These are phyloP conservation scores for Guillardia theta DNA, from an alignment of 78 protist genomes.

Conservation along the genomic window DNA sequence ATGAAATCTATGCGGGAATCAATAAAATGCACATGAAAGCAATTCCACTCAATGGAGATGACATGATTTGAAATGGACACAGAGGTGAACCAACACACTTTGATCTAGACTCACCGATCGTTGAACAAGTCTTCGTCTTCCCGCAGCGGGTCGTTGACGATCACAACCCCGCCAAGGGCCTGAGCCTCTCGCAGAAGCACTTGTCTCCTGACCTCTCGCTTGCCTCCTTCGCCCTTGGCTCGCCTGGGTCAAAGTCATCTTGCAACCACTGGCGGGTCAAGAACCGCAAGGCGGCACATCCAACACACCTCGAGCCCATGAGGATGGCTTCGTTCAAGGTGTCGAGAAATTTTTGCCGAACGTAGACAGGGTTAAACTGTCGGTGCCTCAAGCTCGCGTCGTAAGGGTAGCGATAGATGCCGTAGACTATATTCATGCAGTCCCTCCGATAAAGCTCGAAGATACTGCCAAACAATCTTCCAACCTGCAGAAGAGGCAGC, in stretches of 20 bases:
- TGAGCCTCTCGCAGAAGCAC: background rate
- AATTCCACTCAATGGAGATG: too few species aligned
- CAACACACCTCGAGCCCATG: background rate
- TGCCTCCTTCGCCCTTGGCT: too few species aligned
- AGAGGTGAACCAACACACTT: too few species aligned
- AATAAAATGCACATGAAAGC: too few species aligned
- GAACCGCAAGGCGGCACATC: too few species aligned
- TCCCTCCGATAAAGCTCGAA: conserved; percentile 19
- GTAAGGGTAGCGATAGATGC: conserved; percentile 30
- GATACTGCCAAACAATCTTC: background rate
- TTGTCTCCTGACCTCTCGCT: too few species aligned
- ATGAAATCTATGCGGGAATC: too few species aligned
- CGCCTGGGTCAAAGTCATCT: too few species aligned
- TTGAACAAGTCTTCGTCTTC: background rate
- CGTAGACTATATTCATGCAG: background rate
- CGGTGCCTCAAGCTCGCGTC: conserved; percentile 22
- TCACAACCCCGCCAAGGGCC: background rate
- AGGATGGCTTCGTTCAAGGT: background rate
- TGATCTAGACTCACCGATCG: too few species aligned
- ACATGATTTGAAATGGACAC: too few species aligned
- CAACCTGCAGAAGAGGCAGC: background rate
- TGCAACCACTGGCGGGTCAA: too few species aligned
- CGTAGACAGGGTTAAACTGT: conserved; percentile 3
- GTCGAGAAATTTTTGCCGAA: background rate
- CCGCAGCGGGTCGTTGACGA: background rate